Percentiles rank a stretch among this genome's conserved stretches.
Evolutionary conservation across 225 moss, liverwort and hornwort genomes (phyloP).

Genomic region (Asterella californica): DNA sequence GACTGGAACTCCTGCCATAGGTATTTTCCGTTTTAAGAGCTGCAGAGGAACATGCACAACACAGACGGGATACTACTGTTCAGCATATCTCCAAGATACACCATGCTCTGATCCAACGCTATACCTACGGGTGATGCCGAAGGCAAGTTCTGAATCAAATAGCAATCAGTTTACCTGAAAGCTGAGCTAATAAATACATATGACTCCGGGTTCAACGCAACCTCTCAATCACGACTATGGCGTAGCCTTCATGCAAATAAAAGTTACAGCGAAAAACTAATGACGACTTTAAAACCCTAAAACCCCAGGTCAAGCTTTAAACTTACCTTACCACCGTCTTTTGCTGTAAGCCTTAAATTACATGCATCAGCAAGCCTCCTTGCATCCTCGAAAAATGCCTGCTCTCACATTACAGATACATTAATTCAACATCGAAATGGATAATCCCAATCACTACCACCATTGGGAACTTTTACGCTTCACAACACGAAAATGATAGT

Average conservation of each 20-base stretch:
- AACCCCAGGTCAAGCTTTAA: not conserved
- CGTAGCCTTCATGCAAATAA: not conserved
- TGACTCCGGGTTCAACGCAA: not conserved
- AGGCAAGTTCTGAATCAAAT: not conserved
- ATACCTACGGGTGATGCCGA: not conserved
- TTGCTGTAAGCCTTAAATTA: constrained; percentile 54
- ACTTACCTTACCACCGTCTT: constrained; percentile 73
- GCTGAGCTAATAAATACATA: not conserved
- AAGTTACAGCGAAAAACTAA: not conserved
- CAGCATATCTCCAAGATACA: not conserved
- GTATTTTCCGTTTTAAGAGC: constrained; percentile 64
- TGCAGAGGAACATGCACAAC: constrained; percentile 16
- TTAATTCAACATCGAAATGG: not conserved
- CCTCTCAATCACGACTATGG: too few species aligned
- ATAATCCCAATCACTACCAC: not conserved
- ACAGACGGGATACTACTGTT: not conserved
- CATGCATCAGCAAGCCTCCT: constrained; percentile 56
- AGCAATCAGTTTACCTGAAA: not conserved
- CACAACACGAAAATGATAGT: not conserved
- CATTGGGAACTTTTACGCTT: not conserved
- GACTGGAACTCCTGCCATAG: constrained; percentile 67
- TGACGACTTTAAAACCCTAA: not conserved
- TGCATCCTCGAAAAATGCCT: constrained; percentile 83
- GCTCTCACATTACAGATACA: constrained; percentile 19
- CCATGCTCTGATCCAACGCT: not conserved